Conservation (phyloP, 345 rosid genomes). For the Viola odorata region DNA sequence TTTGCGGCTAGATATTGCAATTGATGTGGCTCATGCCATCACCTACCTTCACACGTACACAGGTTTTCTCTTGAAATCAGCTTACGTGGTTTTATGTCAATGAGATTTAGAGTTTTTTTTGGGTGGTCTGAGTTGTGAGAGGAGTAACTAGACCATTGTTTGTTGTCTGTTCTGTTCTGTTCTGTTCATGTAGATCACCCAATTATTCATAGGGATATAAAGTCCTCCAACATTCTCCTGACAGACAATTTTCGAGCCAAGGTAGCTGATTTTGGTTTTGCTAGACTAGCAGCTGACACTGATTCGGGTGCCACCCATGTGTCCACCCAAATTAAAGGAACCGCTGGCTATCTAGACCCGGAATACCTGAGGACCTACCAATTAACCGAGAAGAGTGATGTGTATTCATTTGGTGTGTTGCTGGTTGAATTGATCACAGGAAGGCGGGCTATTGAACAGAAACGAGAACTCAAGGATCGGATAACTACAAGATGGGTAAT, state of each 20-base stretch:
- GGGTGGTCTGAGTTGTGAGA: not conserved
- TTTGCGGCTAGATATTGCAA: slow-evolving; percentile 66
- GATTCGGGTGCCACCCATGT: slow-evolving; percentile 88
- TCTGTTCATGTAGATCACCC: slow-evolving; percentile 65
- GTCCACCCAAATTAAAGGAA: slow-evolving; percentile 97
- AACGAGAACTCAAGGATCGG: slow-evolving; percentile 64
- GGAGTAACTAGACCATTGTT: not conserved
- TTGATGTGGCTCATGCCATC: slow-evolving; percentile 84
- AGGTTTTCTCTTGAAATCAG: slow-evolving; percentile 31
- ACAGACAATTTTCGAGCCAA: slow-evolving; percentile 84
- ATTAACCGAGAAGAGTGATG: slow-evolving; percentile 91
- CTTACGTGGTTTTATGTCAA: not conserved
- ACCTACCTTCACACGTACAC: slow-evolving; percentile 98
- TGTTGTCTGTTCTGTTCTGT: slow-evolving; percentile 13
- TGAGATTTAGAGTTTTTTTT: not conserved
- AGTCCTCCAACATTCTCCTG: slow-evolving; percentile 92
- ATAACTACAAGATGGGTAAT: slow-evolving; percentile 77
- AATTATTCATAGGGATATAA: slow-evolving; percentile 88
- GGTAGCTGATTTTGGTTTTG: slow-evolving; percentile 89
- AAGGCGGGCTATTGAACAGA: slow-evolving; percentile 83
- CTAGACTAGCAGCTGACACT: slow-evolving; percentile 67
- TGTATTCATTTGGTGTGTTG: slow-evolving; percentile 85
- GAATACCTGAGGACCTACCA: slow-evolving; percentile 85
- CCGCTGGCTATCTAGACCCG: slow-evolving; percentile 91
- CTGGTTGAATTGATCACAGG: slow-evolving; percentile 72